phyloP scores from a whole-genome alignment of 176 grass and related monocot genomes.

The Carex cristatella region DNA sequence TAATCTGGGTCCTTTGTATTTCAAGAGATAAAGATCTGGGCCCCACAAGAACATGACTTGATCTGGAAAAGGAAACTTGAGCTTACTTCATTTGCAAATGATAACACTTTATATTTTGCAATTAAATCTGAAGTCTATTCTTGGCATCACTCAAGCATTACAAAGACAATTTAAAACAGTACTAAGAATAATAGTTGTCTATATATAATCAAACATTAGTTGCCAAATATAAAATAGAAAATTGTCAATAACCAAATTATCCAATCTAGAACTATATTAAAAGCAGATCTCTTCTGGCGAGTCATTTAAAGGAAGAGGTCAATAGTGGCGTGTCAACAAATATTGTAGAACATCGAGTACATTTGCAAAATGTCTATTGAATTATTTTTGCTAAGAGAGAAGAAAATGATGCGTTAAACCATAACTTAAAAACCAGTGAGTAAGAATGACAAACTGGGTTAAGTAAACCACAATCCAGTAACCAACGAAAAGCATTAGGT shows the following conservation, averaged over 20 bases:
- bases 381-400: background rate
- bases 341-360: background rate
- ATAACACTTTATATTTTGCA: background rate
- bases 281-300: background rate
- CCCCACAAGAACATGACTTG: background rate
- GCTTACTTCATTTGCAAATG: background rate
- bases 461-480: background rate
- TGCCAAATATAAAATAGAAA: background rate
- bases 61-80: background rate
- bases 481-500: background rate
- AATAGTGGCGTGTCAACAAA: background rate
- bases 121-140: background rate
- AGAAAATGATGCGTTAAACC: background rate
- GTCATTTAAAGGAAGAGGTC: background rate
- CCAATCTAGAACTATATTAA: background rate
- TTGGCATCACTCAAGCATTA: background rate
- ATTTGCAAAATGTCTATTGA: background rate
- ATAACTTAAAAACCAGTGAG: background rate
- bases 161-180: background rate
- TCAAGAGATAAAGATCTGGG: background rate
- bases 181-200: background rate
- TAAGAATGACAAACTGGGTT: background rate
- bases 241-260: background rate
- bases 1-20: background rate
- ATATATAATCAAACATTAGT: slow-evolving; percentile 7